These are phyloP conservation scores for Hyphopichia burtonii DNA, from an alignment of 1,139 yeast species.

Conservation along the genomic window DNA sequence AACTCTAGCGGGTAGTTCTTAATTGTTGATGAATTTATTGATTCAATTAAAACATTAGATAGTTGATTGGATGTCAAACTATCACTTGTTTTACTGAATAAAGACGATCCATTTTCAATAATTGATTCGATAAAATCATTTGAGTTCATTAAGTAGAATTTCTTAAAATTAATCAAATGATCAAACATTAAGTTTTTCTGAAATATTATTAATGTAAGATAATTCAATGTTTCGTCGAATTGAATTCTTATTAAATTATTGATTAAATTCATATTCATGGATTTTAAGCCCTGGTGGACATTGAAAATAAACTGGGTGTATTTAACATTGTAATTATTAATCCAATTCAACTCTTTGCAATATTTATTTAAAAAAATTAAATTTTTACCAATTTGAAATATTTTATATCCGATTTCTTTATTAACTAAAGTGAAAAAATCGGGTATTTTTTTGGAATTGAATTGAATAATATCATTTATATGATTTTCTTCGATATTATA, in stretches of 20 bases:
- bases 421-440: slow-evolving; percentile 45
- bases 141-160: slow-evolving; percentile 66
- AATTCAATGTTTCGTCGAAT: slow-evolving; percentile 56
- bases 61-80: slow-evolving; percentile 65
- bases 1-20: slow-evolving; percentile 31
- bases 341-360: slow-evolving; percentile 50
- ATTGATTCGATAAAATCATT: slow-evolving; percentile 77
- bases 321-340: slow-evolving; percentile 38
- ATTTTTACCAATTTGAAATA: slow-evolving; percentile 77
- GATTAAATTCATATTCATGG: slow-evolving; percentile 28
- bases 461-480: slow-evolving; percentile 37
- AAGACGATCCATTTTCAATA: slow-evolving; percentile 52
- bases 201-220: slow-evolving; percentile 51
- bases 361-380: slow-evolving; percentile 64
- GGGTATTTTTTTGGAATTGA: slow-evolving; percentile 51
- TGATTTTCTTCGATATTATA: slow-evolving; percentile 29
- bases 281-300: slow-evolving; percentile 27
- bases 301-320: slow-evolving; percentile 29
- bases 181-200: slow-evolving; percentile 48
- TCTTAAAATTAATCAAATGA: slow-evolving; percentile 64
- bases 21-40: slow-evolving; percentile 65
- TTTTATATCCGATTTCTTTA: slow-evolving; percentile 46
- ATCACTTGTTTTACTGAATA: slow-evolving; percentile 62
- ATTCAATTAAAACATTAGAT: slow-evolving; percentile 62
- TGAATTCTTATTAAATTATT: slow-evolving; percentile 44